Conservation (phyloP, 2,329 filamentous ascomycete genomes). For the Xylariaceae sp. region DNA sequence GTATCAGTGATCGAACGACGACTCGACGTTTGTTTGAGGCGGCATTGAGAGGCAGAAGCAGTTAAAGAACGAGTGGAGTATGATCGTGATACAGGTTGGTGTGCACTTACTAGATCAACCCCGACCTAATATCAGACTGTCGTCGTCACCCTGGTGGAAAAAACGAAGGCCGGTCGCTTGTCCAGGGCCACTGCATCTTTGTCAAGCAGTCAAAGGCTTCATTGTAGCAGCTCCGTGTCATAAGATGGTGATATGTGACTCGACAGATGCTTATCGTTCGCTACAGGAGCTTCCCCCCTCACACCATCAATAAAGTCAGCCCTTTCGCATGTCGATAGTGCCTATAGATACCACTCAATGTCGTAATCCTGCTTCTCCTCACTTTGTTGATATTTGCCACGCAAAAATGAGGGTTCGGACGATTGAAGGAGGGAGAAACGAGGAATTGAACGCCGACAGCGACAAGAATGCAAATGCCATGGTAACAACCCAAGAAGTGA, state of each 20-base stretch:
- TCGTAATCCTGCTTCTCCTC: not conserved
- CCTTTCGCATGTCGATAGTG: conserved; percentile 35
- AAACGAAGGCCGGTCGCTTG: not conserved
- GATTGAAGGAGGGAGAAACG: conserved; percentile 42
- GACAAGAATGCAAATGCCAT: conserved; percentile 41
- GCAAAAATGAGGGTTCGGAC: conserved; percentile 43
- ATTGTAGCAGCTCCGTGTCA: not conserved
- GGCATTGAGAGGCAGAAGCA: conserved; percentile 32
- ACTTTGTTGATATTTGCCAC: not conserved
- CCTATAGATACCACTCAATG: conserved; percentile 39
- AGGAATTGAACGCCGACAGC: conserved; percentile 50
- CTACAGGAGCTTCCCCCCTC: not conserved
- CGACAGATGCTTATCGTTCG: conserved; percentile 40
- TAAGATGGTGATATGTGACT: not conserved
- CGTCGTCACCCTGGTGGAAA: not conserved
- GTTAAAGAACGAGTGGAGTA: conserved; percentile 50
- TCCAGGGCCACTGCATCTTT: not conserved
- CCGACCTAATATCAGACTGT: not conserved
- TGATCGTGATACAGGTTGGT: not conserved
- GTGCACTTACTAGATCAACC: not conserved
- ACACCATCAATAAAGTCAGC: conserved; percentile 50
- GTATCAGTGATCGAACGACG: not conserved
- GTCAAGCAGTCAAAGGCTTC: not conserved
- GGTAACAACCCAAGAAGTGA: conserved; percentile 33
- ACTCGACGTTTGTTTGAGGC: not conserved